A percentile compares a stretch with the other conserved stretches of the same genome.
Conservation (phyloP, 177 flowering plant species). For the Vitis hybrid region DNA sequence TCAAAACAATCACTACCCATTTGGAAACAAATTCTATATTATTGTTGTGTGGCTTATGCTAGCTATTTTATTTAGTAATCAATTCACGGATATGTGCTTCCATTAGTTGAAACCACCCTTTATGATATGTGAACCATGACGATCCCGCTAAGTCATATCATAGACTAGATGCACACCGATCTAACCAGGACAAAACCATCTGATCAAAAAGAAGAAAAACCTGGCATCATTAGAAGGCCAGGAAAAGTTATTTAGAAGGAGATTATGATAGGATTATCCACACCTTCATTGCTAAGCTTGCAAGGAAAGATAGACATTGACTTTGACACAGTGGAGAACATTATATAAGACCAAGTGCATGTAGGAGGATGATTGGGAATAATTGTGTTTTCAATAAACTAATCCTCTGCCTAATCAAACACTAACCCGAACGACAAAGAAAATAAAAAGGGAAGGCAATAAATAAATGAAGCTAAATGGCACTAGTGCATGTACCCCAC, state of each 20-base stretch:
- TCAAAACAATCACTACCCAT: too few relatives aligned
- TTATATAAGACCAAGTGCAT: background rate
- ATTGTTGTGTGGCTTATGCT: too few relatives aligned
- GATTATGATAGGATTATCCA: constrained; percentile 6
- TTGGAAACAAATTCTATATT: too few relatives aligned
- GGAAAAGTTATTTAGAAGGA: background rate
- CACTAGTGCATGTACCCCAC: background rate
- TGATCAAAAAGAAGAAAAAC: too few relatives aligned
- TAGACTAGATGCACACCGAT: too few relatives aligned
- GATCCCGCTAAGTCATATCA: too few relatives aligned
- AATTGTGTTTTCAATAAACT: constrained; percentile 3
- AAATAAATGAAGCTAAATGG: constrained; percentile 4
- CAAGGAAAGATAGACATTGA: constrained; percentile 9
- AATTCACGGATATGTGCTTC: too few relatives aligned
- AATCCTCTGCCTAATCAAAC: background rate
- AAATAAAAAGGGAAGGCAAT: background rate
- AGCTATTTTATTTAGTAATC: too few relatives aligned
- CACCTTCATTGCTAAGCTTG: constrained; percentile 15
- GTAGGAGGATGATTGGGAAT: background rate
- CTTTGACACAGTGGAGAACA: constrained; percentile 7
- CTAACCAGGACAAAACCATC: too few relatives aligned
- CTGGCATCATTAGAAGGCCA: background rate
- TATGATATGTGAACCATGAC: too few relatives aligned
- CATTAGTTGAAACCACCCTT: too few relatives aligned
- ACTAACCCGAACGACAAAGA: constrained; percentile 1